phyloP scores from a whole-genome alignment of 805 yeast genomes.

The Wickerhamiella azymoides region DNA sequence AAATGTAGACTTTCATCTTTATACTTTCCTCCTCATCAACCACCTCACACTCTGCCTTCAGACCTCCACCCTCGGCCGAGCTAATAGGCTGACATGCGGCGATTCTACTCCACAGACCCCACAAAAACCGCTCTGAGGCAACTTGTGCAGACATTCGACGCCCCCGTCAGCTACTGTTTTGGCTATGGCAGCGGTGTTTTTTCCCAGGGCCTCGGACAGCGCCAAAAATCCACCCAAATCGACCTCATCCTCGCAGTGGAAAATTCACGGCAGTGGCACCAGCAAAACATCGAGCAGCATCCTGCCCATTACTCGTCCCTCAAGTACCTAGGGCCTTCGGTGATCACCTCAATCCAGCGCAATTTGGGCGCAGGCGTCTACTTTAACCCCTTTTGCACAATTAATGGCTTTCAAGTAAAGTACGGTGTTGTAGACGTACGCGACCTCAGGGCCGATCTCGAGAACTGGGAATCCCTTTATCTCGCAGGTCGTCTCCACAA shows the following conservation, averaged over 20 bases:
- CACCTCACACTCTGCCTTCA: no score
- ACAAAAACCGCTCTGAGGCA: conserved; percentile 25
- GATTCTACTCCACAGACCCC: background rate
- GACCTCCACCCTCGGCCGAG: no score
- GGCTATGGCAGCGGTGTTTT: conserved; percentile 96
- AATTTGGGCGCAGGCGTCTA: conserved; percentile 74
- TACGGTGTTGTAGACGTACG: conserved; percentile 72
- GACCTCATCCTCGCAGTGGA: conserved; percentile 78
- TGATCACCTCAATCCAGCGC: conserved; percentile 45
- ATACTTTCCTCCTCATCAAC: no score
- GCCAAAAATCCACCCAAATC: conserved; percentile 39
- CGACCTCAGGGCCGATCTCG: conserved; percentile 49
- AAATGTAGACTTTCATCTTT: no score
- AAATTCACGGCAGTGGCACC: conserved; percentile 64
- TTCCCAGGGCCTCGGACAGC: conserved; percentile 45
- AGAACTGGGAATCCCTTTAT: conserved; percentile 77
- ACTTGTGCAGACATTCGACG: conserved; percentile 44
- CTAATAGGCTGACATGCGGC: background rate
- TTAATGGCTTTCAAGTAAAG: conserved; percentile 50
- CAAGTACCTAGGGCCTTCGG: conserved; percentile 43
- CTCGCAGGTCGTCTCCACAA: conserved; percentile 89
- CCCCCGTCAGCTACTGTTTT: conserved; percentile 66
- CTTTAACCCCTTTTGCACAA: conserved; percentile 75
- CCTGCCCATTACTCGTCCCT: conserved; percentile 69
- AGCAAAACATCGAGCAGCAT: conserved; percentile 47